phyloP scores from a whole-genome alignment of 495 filamentous ascomycete genomes.

The Aspergillus heteromorphus region DNA sequence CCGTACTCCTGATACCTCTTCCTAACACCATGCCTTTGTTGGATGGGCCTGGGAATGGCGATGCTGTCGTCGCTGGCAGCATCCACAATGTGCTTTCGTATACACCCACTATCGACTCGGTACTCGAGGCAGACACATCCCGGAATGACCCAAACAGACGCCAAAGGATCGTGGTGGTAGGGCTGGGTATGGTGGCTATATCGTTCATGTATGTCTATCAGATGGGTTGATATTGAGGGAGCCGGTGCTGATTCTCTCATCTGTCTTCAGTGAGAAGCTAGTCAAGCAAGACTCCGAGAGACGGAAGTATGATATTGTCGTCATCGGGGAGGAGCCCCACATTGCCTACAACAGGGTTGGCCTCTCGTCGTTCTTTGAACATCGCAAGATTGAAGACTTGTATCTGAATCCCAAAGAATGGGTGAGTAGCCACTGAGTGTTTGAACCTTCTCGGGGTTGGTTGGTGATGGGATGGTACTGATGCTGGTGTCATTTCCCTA shows the following conservation, averaged over 20 bases:
- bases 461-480: not conserved
- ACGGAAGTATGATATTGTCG: conserved; percentile 77
- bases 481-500: not conserved
- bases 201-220: conserved; percentile 72
- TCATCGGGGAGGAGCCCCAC: conserved; percentile 89
- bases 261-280: conserved; percentile 66
- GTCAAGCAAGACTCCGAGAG: conserved; percentile 76
- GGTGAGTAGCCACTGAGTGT: conserved; percentile 46
- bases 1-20: not conserved
- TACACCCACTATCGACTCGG: conserved; percentile 6
- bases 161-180: conserved; percentile 79
- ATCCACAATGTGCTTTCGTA: conserved; percentile 4
- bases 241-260: not conserved
- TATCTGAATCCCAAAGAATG: conserved; percentile 89
- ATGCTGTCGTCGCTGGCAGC: conserved; percentile 25
- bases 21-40: conserved; percentile 29
- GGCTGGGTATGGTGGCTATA: conserved; percentile 93
- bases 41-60: conserved; percentile 26
- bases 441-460: not conserved
- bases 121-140: not conserved
- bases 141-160: conserved; percentile 21
- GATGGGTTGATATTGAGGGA: not conserved
- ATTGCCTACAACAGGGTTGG: conserved; percentile 95
- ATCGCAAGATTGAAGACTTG: conserved; percentile 82
- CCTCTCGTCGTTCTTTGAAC: conserved; percentile 89